Base-by-base conservation (phyloP, 169 alveolate genomes). In the Plasmodium chabaudi region DNA sequence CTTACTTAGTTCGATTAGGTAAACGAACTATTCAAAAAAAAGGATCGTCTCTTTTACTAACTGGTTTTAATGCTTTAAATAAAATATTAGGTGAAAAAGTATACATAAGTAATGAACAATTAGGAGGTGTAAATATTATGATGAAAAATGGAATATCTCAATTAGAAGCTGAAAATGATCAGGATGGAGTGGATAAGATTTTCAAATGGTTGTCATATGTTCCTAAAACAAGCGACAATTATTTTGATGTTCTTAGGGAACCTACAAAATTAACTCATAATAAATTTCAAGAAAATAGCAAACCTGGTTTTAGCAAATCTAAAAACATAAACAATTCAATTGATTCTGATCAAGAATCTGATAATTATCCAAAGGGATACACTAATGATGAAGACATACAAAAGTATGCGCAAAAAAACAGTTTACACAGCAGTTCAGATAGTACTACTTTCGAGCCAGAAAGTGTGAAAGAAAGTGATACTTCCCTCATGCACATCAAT, bases 101-200 rank as follows among this genome's bases (percentile, higher is more conserved):
- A 17, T 96, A 96, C 88, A 93, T 94, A 56, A 93, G 97, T 46
- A 95, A 96, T 88, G 97, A 95, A 59, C 97, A 96, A 88, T 90
- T 96, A 27, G 98, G 98, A 9, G 98, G 98, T 56, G 96, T 96
- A 13, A 95, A 93, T 3, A 93, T 96, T 68, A 96, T 96, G 98
- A 91, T 84, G 59, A 93, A 94, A n/a, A 96, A 96, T 77, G 98
- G 98, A 12, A 94, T 96, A 27, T 92, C 98, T 7, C 98, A 96
- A 71, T 69, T 93, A 21, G 94, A 94, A 63, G 98, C 95, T 42
- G 71, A 72, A 55, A 94, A 89, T 55, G 98, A 96, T 73, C 93
- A 91, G 49, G 97, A 94, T 56, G 98, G 97, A 9, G 91, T 94
- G 12, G 94, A 90, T 61, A 96, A 91, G 53, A 94, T 94, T 57